These are phyloP conservation scores for Thymus mandschuricus DNA, from an alignment of 257 asterid species.

Conservation along the genomic window DNA sequence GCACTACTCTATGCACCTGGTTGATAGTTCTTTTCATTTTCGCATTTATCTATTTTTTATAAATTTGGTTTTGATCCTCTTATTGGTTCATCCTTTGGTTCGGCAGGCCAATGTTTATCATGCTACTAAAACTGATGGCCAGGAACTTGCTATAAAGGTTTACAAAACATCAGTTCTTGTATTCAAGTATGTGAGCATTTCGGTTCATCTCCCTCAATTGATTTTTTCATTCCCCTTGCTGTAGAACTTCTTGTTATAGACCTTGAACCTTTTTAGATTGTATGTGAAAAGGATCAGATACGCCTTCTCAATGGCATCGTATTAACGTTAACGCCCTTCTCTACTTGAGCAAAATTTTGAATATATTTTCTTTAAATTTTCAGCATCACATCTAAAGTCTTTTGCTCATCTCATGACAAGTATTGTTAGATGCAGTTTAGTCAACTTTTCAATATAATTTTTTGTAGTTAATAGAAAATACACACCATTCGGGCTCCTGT, in stretches of 20 bases:
- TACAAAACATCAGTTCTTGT: slow-evolving; percentile 94
- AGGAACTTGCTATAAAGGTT: slow-evolving; percentile 88
- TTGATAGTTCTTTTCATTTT: background rate
- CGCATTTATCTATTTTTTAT: background rate
- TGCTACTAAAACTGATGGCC: slow-evolving; percentile 85
- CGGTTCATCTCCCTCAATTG: slow-evolving; percentile 20
- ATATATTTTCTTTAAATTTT: background rate
- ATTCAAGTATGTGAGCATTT: slow-evolving; percentile 68
- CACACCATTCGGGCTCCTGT: no score
- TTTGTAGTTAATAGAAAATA: background rate
- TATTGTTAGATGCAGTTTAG: background rate
- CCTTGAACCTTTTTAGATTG: slow-evolving; percentile 8
- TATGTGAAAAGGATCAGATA: background rate
- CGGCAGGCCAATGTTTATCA: slow-evolving; percentile 96
- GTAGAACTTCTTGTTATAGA: slow-evolving; percentile 12
- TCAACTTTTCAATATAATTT: background rate
- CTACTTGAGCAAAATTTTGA: no score
- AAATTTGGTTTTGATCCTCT: slow-evolving; percentile 3
- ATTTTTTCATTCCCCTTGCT: slow-evolving; percentile 9
- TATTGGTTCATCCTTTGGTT: slow-evolving; percentile 19
- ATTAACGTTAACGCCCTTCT: no score
- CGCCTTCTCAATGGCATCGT: background rate
- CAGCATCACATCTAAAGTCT: background rate
- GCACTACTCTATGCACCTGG: slow-evolving; percentile 4
- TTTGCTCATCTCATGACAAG: background rate